A percentile compares a stretch with the other conserved stretches of the same genome.
Conservation (phyloP, 306 rosid species). For the Cicer bijugum region DNA sequence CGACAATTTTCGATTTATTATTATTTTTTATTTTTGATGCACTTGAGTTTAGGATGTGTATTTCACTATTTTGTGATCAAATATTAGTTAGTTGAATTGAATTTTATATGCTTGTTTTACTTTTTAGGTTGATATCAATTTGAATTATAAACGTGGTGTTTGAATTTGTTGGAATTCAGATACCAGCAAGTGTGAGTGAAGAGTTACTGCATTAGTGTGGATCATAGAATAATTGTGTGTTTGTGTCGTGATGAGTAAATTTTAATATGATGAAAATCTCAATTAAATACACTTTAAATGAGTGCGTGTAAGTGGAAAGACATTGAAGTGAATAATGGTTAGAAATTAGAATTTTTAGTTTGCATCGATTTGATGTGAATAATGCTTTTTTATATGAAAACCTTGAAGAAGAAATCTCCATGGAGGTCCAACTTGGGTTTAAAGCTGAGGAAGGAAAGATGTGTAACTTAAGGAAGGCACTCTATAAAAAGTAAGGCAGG, state of each 20-base stretch:
- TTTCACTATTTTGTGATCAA: neutral
- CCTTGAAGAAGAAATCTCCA: neutral
- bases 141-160: neutral
- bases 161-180: neutral
- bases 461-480: neutral
- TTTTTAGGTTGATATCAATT: constrained; percentile 31
- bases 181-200: neutral
- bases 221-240: too few species aligned
- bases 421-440: neutral
- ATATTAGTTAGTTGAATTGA: constrained; percentile 18
- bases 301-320: neutral
- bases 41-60: constrained; percentile 4
- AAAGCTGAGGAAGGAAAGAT: neutral
- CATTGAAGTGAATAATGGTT: neutral
- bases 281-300: neutral
- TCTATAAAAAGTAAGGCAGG: neutral
- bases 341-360: too few species aligned
- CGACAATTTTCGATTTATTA: neutral
- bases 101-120: neutral
- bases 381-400: neutral
- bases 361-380: too few species aligned
- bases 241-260: neutral
- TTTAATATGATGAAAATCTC: neutral
- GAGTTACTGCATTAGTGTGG: neutral
- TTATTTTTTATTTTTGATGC: constrained; percentile 9